Base-by-base conservation (phyloP, 352 stramenopile genomes). In the Phytophthora pistaciae region DNA sequence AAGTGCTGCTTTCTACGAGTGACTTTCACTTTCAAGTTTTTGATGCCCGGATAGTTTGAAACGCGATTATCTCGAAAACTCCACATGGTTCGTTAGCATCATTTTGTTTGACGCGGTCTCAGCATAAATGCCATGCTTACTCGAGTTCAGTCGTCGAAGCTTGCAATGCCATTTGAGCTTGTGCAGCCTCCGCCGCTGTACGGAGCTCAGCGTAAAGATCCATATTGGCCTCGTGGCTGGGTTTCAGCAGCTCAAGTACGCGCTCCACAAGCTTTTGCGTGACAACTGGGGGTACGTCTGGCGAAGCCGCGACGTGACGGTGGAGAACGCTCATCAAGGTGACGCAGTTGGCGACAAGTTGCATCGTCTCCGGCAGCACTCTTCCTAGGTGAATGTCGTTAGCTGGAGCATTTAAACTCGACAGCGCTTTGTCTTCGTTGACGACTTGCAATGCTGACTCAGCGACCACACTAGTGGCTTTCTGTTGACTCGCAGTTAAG, bases 231-330 rank as follows among this genome's bases (percentile, higher is more conserved):
- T 80, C 80, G 64, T 91, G 68, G 2, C 58, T 72, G 6, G 86
- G 86, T 23, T 82, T 78, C 2, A 93, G 68, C 21, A 90, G 38
- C 61, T 92, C 86, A 11, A 93, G 68, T n/a, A 91, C 68, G 38
- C 86, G 81, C 25, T 84, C 81, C 44, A 88, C 73, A 14, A 93
- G 75, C 63, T 87, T 93, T 29, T 91, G 82, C 44, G 82, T 87
- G 42, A 91, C 70, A 33, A 84, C 62, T 16, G 71, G 68, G 3
- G 84, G 82, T 20, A 92, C 72, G 58, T 72, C 68, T 29, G 67
- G 53, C 14, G 74, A 66, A 14, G 59, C 64, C 8, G 59, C 64
- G 16, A 69, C 69, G 38, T 68, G 63, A n/a, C 42, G 55, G 44
- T 67, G 77, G 20, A 92, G 65, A 54, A 90, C 74, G 68, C 79